Conservation (phyloP, 768 basidiomycete genomes). For the Pisolithus sp. region DNA sequence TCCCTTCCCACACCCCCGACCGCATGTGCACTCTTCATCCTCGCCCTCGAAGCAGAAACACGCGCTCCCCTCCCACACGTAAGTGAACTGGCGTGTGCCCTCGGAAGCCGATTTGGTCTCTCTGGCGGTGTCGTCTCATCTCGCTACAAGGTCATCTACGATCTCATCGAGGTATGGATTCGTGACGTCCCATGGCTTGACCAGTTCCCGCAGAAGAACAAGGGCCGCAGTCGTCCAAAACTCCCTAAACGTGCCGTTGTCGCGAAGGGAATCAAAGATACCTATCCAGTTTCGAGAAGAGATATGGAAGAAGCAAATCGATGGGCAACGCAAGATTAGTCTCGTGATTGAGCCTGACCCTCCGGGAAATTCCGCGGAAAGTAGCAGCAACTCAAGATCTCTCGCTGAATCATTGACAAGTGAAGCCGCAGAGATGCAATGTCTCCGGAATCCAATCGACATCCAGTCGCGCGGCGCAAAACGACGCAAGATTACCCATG, state of each 20-base stretch:
- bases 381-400: neutral
- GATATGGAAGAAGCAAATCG: slow-evolving; percentile 42
- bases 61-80: slow-evolving; percentile 47
- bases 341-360: slow-evolving; percentile 34
- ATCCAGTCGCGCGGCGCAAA: slow-evolving; percentile 16
- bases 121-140: slow-evolving; percentile 54
- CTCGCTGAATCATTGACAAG: neutral
- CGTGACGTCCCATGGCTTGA: slow-evolving; percentile 71
- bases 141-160: slow-evolving; percentile 62
- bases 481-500: slow-evolving; percentile 25
- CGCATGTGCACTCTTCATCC: slow-evolving; percentile 64
- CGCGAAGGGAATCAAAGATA: slow-evolving; percentile 63
- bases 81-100: slow-evolving; percentile 48
- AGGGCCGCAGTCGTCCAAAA: slow-evolving; percentile 39
- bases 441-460: slow-evolving; percentile 5
- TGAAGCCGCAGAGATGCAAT: neutral
- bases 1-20: slow-evolving; percentile 39
- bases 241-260: slow-evolving; percentile 57
- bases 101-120: slow-evolving; percentile 47
- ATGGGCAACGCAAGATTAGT: slow-evolving; percentile 28
- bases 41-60: slow-evolving; percentile 64
- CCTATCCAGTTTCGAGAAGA: slow-evolving; percentile 63
- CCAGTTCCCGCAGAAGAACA: slow-evolving; percentile 39
- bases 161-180: slow-evolving; percentile 53
- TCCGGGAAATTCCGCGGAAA: slow-evolving; percentile 23